Percentiles rank a stretch among this genome's conserved stretches.
Conservation (phyloP, 768 basidiomycete species). For the Candolleomyces eurysporus region DNA sequence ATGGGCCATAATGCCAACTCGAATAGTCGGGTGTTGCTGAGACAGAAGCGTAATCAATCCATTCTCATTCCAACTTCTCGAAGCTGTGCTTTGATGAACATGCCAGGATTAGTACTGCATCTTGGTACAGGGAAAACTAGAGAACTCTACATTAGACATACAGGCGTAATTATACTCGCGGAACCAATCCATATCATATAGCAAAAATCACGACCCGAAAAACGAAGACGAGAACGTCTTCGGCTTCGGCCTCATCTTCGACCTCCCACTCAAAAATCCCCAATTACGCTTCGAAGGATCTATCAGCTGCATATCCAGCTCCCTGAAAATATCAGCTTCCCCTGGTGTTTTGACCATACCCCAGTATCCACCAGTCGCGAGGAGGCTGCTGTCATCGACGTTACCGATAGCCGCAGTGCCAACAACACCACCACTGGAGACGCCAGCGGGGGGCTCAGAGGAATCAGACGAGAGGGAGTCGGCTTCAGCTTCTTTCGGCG, state of each 20-base stretch:
- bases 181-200: neutral
- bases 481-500: neutral
- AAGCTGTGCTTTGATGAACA: too few relatives aligned
- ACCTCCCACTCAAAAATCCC: neutral
- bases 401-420: too few relatives aligned
- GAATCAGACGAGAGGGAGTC: too few relatives aligned
- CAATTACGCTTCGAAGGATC: slow-evolving; percentile 5
- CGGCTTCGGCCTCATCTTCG: neutral
- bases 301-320: neutral
- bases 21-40: neutral
- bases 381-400: too few relatives aligned
- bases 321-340: slow-evolving; percentile 5
- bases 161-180: neutral
- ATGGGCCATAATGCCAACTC: slow-evolving; percentile 29
- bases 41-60: too few relatives aligned
- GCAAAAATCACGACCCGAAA: neutral
- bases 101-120: too few relatives aligned
- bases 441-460: too few relatives aligned
- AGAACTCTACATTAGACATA: neutral
- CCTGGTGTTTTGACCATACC: slow-evolving; percentile 4
- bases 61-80: too few relatives aligned
- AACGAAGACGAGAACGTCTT: slow-evolving; percentile 6
- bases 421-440: too few relatives aligned
- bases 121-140: too few relatives aligned
- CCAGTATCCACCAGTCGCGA: slow-evolving; percentile 1